These are phyloP conservation scores for Boletus sp. DNA, from an alignment of 1,284 basidiomycete species.

Conservation along the genomic window DNA sequence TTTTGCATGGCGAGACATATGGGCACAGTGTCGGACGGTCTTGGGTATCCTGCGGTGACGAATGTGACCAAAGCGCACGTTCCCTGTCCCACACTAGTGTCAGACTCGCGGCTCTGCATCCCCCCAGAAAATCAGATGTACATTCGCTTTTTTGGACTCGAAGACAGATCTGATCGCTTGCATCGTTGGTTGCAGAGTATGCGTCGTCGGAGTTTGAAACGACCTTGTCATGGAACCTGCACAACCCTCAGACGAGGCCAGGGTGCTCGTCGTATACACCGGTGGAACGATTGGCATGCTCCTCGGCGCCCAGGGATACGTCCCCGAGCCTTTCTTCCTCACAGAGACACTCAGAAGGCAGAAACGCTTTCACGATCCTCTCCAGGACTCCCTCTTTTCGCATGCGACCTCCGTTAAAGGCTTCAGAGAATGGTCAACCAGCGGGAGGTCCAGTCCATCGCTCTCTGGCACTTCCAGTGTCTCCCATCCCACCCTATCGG, in stretches of 20 bases:
- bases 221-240: constrained; percentile 42
- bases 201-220: constrained; percentile 7
- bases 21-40: constrained; percentile 75
- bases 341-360: constrained; percentile 79
- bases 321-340: constrained; percentile 84
- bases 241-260: constrained; percentile 61
- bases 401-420: constrained; percentile 68
- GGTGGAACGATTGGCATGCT: constrained; percentile 90
- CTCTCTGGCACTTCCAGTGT: constrained; percentile 19
- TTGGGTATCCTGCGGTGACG: constrained; percentile 89
- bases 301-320: constrained; percentile 73
- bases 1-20: constrained; percentile 88
- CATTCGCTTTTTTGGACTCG: constrained; percentile 65
- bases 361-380: constrained; percentile 80
- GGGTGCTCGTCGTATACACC: constrained; percentile 79
- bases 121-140: constrained; percentile 26
- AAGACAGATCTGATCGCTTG: constrained; percentile 76
- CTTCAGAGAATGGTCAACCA: constrained; percentile 66
- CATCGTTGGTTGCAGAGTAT: constrained; percentile 51
- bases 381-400: constrained; percentile 76
- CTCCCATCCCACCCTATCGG: constrained; percentile 51
- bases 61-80: constrained; percentile 81
- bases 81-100: constrained; percentile 51
- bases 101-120: neutral
- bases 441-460: constrained; percentile 50